Conservation (phyloP, 495 filamentous ascomycete species). For the Trichoderma gamsii region DNA sequence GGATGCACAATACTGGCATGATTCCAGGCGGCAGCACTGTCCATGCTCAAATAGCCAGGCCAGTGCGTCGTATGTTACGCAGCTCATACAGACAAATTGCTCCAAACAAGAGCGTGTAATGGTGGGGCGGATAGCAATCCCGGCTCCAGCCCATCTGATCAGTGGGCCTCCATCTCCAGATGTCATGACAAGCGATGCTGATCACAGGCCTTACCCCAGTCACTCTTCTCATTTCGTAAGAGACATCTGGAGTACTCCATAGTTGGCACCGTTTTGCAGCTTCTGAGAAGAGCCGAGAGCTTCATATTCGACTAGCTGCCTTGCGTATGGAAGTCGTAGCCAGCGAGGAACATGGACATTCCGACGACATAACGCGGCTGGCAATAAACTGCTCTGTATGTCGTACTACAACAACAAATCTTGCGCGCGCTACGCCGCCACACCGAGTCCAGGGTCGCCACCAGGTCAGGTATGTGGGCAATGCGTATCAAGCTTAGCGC, state of each 20-base stretch:
- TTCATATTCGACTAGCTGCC: not conserved
- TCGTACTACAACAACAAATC: not conserved
- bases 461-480: not conserved
- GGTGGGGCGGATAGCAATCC: not conserved
- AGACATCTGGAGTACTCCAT: not conserved
- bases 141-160: conserved; percentile 1
- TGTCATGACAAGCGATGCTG: not conserved
- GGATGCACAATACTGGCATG: too few species aligned
- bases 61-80: not conserved
- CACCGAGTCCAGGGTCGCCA: not conserved
- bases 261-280: not conserved
- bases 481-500: not conserved
- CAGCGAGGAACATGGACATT: not conserved
- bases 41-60: not conserved
- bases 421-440: not conserved
- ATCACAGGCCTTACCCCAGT: not conserved
- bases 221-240: not conserved
- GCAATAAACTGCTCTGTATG: not conserved
- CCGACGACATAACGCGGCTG: not conserved
- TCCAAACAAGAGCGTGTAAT: not conserved
- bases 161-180: conserved; percentile 9
- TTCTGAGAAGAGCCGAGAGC: not conserved
- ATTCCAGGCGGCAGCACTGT: too few species aligned
- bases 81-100: not conserved
- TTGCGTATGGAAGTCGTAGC: not conserved